Conservation (phyloP, 371 early-diverging fungal genomes). For the Catenaria anguillulae region DNA sequence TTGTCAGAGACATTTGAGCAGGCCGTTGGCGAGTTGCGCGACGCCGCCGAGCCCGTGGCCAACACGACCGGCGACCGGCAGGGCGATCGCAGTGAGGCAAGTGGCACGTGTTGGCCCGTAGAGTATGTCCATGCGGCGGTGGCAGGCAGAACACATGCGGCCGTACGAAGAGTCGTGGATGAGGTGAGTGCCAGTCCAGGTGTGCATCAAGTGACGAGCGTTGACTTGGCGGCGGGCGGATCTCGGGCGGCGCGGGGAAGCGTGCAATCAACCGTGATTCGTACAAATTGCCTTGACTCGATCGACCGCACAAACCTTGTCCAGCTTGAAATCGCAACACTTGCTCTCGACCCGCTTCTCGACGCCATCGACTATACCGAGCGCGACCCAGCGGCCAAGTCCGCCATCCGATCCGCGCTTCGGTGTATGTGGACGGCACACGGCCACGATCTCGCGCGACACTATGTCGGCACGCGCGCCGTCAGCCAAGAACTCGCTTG, state of each 20-base stretch:
- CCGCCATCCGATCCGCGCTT: background rate
- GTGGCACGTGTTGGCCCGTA: too few species aligned
- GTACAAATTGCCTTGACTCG: slow-evolving; percentile 99
- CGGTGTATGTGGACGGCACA: background rate
- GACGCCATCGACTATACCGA: too few species aligned
- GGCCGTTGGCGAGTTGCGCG: background rate
- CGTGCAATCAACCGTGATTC: slow-evolving; percentile 75
- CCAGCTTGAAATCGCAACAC: slow-evolving; percentile 89
- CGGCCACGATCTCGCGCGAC: background rate
- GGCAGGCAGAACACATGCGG: too few species aligned
- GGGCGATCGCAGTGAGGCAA: too few species aligned
- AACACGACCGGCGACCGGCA: too few species aligned
- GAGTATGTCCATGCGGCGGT: too few species aligned
- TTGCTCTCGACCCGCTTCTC: slow-evolving; percentile 55
- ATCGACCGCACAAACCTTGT: slow-evolving; percentile 98
- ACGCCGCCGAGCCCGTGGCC: background rate
- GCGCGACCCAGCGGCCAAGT: background rate
- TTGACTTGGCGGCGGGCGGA: too few species aligned
- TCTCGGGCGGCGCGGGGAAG: too few species aligned
- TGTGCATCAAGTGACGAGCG: too few species aligned
- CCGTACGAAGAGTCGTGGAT: too few species aligned
- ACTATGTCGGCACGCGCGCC: background rate
- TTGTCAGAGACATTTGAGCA: background rate
- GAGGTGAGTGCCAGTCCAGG: too few species aligned
- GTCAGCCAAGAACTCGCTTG: background rate